Base-by-base conservation (phyloP, 768 basidiomycete species). In the Panus rudis region DNA sequence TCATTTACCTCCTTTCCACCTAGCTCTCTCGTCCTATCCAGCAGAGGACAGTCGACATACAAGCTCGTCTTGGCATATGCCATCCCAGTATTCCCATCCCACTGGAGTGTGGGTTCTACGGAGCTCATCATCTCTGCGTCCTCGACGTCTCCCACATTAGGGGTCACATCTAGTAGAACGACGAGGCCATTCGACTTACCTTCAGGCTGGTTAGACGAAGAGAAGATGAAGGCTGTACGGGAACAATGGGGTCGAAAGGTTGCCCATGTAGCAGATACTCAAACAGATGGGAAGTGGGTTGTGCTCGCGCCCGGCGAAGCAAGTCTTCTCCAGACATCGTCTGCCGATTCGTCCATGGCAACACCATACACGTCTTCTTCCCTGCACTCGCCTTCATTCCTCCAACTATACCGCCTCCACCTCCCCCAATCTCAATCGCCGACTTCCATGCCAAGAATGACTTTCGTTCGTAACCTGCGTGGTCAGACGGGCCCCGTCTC, bases 281-380 rank as follows among this genome's bases (percentile, higher is more conserved):
- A 86, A 53, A 86, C 88, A 4, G 88, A 90, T 55, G 88, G 88
- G 7, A 89, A 86, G 69, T 91, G 85, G 84, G 79, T 76, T 44
- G 80, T 90, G 11, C 70, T 89, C 37, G 86, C 81, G 12, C 78
- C 84, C 12, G 78, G 72, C 14, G 57, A 60, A 12, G 17, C 48
- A 16, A 32, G 50, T 14, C 12, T 39, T n/a, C 34, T 46, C 14
- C 51, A 59, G 27, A 48, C 43, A 25, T 30, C 62, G 28, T 48
- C 56, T 14, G 56, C 65, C 37, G n/a, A n/a, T n/a, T 51, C 51
- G 3, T 37, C 41, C 12, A 42, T 43, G 6, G 10, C 61, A 20
- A 48, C 58, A 13, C 37, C 47, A 42, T 62, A 60, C 48, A 60
- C 65, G 19, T 61, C 63, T 10, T 55, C 65, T 19, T 52, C 55